Base-by-base conservation (phyloP, 306 rosid species). In the Vicia sativa region DNA sequence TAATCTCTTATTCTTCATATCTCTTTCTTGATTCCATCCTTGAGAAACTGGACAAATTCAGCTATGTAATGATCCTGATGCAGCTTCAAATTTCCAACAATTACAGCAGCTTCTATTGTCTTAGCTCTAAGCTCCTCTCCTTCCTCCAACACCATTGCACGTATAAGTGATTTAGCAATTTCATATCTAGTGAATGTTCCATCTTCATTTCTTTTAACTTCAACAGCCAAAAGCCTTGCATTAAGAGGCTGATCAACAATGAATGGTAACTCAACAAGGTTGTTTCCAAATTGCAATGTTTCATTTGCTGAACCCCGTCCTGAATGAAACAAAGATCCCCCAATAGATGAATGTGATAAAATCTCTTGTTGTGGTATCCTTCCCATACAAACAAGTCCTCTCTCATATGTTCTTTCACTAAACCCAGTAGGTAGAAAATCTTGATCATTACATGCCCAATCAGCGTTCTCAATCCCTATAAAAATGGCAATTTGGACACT, bases 251-350 rank as follows among this genome's bases (percentile, higher is more conserved):
- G 85, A 65, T 85, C 87, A 2, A 25, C 0, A 3, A 54, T 62
- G 9, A 85, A 38, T 15, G 82, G 87, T n/a, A 86, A 68, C 21
- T 56, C 67, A 26, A 82, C 72, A 14, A 82, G 85, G 4, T 16
- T 11, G 58, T 64, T 81, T 34, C 80, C 87, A 66, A 82, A 85
- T 21, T 71, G 73, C 18, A 85, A 19, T 11, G 62, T 37, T 44
- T 85, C 89, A 58, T 82, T 72, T 7, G 53, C 53, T 45, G 90
- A 74, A 5, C 85, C 79, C 83, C 85, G 82, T 0, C 85, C 82
- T 23, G 71, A 63, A 46, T 82, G 90, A 75, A 80, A 72, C 55
- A 86, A 6, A 11, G 65, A 75, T 0, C 87, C 87, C n/a, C 84
- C 87, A 68, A 80, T 50, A 13, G 84, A 76, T 25, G 72, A 62